Evolutionary conservation across 2,329 filamentous ascomycete species (phyloP).

Genomic region (Chalaropsis thielavioides): DNA sequence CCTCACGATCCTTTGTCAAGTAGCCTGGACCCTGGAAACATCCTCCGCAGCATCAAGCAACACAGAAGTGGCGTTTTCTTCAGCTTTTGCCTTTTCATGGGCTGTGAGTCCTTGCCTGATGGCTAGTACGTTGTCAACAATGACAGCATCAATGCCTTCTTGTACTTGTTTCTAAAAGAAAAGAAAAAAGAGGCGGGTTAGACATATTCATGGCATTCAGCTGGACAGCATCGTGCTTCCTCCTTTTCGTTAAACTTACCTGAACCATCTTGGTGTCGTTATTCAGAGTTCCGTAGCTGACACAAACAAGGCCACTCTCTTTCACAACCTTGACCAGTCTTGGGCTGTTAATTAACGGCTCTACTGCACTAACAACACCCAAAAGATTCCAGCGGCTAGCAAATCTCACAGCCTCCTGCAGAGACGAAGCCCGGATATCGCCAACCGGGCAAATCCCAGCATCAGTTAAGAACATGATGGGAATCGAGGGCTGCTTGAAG

Average conservation of each 20-base stretch:
- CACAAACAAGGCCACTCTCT: conserved; percentile 83
- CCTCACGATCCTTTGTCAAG: background rate
- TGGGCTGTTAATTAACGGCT: conserved; percentile 78
- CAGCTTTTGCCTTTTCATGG: conserved; percentile 11
- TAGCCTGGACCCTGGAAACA: background rate
- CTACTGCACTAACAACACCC: conserved; percentile 78
- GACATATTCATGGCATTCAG: background rate
- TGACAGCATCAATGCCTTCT: conserved; percentile 93
- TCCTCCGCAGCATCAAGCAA: background rate
- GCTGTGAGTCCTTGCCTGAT: conserved; percentile 77
- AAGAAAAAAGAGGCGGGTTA: conserved; percentile 14
- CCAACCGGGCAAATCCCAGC: conserved; percentile 68
- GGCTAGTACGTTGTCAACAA: conserved; percentile 85
- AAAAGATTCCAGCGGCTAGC: conserved; percentile 88
- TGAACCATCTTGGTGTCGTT: conserved; percentile 77
- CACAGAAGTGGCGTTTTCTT: conserved; percentile 6
- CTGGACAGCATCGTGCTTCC: conserved; percentile 10
- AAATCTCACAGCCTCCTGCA: conserved; percentile 93
- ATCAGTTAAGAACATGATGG: conserved; percentile 86
- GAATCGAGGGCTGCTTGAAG: conserved; percentile 95
- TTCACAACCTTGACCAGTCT: conserved; percentile 84
- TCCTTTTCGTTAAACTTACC: conserved; percentile 37
- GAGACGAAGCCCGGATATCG: conserved; percentile 75
- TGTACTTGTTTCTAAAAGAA: conserved; percentile 63
- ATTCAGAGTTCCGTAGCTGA: conserved; percentile 83